Evolutionary conservation across 2,329 filamentous ascomycete genomes (phyloP), one percentile per base, ranked within the genome.

Genomic region (Lachnellula hyalina): DNA sequence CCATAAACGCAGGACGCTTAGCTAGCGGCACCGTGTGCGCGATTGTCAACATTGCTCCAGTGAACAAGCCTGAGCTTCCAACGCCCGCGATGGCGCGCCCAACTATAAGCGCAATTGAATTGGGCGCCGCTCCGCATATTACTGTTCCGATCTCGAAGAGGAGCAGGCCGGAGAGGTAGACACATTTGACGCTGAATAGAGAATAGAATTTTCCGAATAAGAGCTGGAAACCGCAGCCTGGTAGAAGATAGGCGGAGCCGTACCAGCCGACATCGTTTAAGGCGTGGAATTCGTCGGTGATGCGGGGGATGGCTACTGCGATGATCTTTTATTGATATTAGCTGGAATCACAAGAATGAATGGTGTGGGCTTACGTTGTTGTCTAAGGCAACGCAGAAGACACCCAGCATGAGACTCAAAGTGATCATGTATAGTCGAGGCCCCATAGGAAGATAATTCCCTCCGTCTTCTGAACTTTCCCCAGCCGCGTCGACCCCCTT

Each of bases 241-340:
- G 66, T 21, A 72, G 63, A 9, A 69, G 57, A 48, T 68, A 71
- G 1, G 66, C 59, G 8, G 65, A 63, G 25, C 61, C 64, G 58
- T 72, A 72, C 69, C 70, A 72, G 14, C 65, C 65, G 5, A 71
- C 62, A 58, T 72, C 70, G 36, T 62, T 51, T 14, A 70, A 61
- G n/a, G 64, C 65, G 35, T 72, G 63, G 57, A 73, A 72, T n/a
- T 66, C 61, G 17, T 55, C 38, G 2, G 71, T 72, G 42, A 73
- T 73, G 28, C 67, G 65, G 4, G 71, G 71, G 38, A 72, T 71
- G 4, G 69, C 70, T 5, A 67, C 70, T 2, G 65, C 65, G 36
- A 64, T 53, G 32, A 67, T 66, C n/a, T n/a, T n/a, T n/a, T n/a
- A n/a, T n/a, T n/a, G n/a, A n/a, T n/a, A n/a, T n/a, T n/a, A n/a